These are phyloP conservation scores for Solanum hybrid DNA, from an alignment of 305 asterid species.

Conservation along the genomic window DNA sequence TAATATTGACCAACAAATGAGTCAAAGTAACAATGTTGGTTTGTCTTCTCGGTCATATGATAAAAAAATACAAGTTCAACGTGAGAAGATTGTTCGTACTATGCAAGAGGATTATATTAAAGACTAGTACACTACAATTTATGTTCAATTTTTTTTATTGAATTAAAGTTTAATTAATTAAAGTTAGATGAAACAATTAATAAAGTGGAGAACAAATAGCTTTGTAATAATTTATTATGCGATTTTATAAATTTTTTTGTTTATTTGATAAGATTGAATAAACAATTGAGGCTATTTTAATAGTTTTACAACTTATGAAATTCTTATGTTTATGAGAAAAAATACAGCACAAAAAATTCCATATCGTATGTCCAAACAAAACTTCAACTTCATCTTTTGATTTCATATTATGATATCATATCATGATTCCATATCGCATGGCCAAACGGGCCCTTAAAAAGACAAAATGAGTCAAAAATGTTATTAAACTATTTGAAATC, in stretches of 20 bases:
- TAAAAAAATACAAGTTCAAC: too few species aligned
- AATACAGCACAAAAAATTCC: background rate
- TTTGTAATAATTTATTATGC: background rate
- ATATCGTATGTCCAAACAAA: background rate
- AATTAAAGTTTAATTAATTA: background rate
- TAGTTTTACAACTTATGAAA: background rate
- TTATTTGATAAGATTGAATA: background rate
- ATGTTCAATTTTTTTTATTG: background rate
- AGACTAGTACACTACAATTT: too few species aligned
- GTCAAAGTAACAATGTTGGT: too few species aligned
- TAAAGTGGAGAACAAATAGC: too few species aligned
- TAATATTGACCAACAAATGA: too few species aligned
- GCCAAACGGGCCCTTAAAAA: background rate
- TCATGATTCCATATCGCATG: background rate
- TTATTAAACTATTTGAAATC: background rate
- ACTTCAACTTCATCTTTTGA: background rate
- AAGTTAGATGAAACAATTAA: background rate
- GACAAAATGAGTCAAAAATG: background rate
- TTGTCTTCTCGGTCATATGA: too few species aligned
- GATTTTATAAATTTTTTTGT: too few species aligned
- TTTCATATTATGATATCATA: background rate
- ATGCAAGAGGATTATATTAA: too few species aligned
- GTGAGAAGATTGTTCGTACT: too few species aligned
- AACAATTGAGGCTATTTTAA: background rate
- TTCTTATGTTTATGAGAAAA: background rate